Evolutionary conservation across 805 yeast species (phyloP).

Genomic region (Kregervanrija pseudodelftensis): DNA sequence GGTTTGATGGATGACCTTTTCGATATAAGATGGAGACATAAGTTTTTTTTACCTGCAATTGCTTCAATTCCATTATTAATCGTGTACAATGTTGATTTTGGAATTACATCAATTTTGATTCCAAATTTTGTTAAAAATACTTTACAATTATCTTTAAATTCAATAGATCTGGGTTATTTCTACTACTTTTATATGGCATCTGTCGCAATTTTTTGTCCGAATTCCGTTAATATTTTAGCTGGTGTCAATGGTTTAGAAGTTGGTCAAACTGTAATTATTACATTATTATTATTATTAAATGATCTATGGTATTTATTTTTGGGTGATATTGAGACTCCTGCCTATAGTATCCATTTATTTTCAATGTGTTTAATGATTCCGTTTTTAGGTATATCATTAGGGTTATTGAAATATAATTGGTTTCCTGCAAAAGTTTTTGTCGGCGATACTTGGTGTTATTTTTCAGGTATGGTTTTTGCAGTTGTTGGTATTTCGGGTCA

Average conservation of each 20-base stretch:
- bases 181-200: conserved; percentile 90
- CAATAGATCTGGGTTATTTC: conserved; percentile 68
- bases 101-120: conserved; percentile 78
- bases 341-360: conserved; percentile 75
- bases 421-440: conserved; percentile 92
- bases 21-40: conserved; percentile 96
- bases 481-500: conserved; percentile 95
- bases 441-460: conserved; percentile 97
- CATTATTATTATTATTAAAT: conserved; percentile 62
- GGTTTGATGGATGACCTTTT: conserved; percentile 94
- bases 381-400: conserved; percentile 76
- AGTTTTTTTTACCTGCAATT: conserved; percentile 89
- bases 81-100: conserved; percentile 90
- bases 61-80: conserved; percentile 87
- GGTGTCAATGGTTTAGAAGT: conserved; percentile 97
- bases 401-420: conserved; percentile 73
- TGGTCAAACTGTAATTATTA: conserved; percentile 83
- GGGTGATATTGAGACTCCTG: conserved; percentile 36
- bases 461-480: conserved; percentile 98
- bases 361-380: conserved; percentile 79
- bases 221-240: conserved; percentile 90
- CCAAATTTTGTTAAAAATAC: conserved; percentile 57
- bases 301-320: conserved; percentile 58
- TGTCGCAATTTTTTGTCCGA: conserved; percentile 89
- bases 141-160: conserved; percentile 30